These are phyloP conservation scores for Pythium rhizo-oryzae DNA, from an alignment of 352 stramenopile genomes.

Conservation along the genomic window DNA sequence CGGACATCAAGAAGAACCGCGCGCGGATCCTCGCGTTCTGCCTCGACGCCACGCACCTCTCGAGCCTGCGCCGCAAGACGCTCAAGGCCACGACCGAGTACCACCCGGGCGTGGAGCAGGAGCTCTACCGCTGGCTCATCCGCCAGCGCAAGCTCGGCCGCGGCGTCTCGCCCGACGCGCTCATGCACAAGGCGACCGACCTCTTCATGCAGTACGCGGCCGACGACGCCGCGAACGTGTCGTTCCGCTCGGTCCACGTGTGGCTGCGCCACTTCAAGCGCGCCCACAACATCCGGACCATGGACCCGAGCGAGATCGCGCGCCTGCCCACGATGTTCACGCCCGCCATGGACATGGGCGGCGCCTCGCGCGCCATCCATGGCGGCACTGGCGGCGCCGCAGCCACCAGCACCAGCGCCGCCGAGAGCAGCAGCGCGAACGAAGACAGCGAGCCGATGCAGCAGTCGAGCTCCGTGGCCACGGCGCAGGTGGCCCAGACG, in stretches of 20 bases:
- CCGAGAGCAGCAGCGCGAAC: background rate
- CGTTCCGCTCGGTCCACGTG: conserved; percentile 48
- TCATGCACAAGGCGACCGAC: conserved; percentile 58
- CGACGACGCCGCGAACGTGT: conserved; percentile 36
- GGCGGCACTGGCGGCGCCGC: background rate
- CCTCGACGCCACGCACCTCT: conserved; percentile 72
- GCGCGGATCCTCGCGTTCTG: conserved; percentile 80
- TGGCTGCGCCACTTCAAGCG: conserved; percentile 77
- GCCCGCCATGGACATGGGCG: conserved; percentile 59
- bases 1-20: conserved; percentile 88
- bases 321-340: conserved; percentile 58
- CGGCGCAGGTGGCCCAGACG: background rate
- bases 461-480: too few species aligned
- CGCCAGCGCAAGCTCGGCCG: conserved; percentile 59
- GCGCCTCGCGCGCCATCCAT: background rate
- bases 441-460: too few species aligned
- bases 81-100: conserved; percentile 66
- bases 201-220: conserved; percentile 73
- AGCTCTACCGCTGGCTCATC: conserved; percentile 85
- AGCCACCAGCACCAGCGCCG: background rate
- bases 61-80: conserved; percentile 75
- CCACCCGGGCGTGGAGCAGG: conserved; percentile 79
- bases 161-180: conserved; percentile 45
- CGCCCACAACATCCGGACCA: conserved; percentile 57
- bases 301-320: conserved; percentile 54